Evolutionary conservation across 805 yeast species (phyloP), one percentile per base, ranked within the genome.

Genomic region (Lachancea lanzarotensis): DNA sequence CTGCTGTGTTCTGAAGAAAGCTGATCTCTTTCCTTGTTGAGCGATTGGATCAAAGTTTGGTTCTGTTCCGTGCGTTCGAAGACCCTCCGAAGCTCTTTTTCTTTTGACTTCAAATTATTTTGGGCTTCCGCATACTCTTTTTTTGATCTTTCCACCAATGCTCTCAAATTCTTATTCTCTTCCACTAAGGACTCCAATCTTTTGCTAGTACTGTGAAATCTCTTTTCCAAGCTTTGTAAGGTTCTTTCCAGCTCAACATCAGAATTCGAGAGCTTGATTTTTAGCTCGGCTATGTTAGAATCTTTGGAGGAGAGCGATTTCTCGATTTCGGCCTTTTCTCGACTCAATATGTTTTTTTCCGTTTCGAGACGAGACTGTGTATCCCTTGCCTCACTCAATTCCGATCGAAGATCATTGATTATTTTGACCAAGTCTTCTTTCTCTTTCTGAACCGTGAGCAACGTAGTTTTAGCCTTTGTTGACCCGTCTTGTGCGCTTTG

Each of bases 101-200:
- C 69, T 41, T 68, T 73, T 5, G 59, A 52, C 16, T 59, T 53
- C 16, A 73, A 52, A 7, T 66, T 65, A 3, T 59, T 57, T 27
- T 58, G 68, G 36, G 66, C 59, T 37, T 66, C 69, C 2, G 60
- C 48, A 7, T 69, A 60, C 1, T 73, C 66, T 16, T 59, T 59
- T 40, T 68, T 70, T 16, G 70, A 55, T 6, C 59, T 47, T 9
- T 62, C 60, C n/a, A 79, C 42, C 45, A 72, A 69, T 8, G 54
- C 56, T 31, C 71, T 62, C 15, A 78, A 55, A n/a, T 56, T 62
- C 22, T 62, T 62, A 50, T 77, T 78, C 47, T 75, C 83, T 2
- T 62, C 63, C 1, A 71, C 56, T 19, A 73, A 55, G 4, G 66
- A 60, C 39, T 66, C 59, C 15, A 75, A 52, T 30, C 69, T 63